Evolutionary conservation across 352 stramenopile genomes (phyloP).

Genomic region (Phytopythium ostracodes): DNA sequence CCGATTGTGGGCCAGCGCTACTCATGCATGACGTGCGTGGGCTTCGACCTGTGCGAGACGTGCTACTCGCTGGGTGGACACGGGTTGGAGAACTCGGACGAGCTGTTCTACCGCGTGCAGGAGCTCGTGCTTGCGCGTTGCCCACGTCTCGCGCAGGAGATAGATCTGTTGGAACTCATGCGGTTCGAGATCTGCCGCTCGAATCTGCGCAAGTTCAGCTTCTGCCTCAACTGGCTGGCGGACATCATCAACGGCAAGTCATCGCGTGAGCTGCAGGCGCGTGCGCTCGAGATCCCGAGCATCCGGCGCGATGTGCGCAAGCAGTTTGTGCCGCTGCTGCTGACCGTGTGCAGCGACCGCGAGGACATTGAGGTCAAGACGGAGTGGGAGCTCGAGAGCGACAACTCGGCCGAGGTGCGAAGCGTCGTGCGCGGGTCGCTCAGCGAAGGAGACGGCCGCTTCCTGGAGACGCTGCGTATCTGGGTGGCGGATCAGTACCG

Average conservation of each 20-base stretch:
- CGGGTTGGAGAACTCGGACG: slow-evolving; percentile 81
- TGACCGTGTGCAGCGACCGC: slow-evolving; percentile 71
- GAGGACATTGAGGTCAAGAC: slow-evolving; percentile 84
- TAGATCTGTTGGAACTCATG: slow-evolving; percentile 75
- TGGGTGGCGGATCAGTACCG: slow-evolving; percentile 85
- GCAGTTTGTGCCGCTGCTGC: slow-evolving; percentile 75
- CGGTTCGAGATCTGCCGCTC: slow-evolving; percentile 84
- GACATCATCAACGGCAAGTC: slow-evolving; percentile 80
- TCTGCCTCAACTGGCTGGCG: slow-evolving; percentile 80
- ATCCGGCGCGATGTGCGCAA: slow-evolving; percentile 78
- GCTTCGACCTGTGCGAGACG: slow-evolving; percentile 77
- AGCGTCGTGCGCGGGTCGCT: slow-evolving; percentile 52
- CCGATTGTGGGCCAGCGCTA: slow-evolving; percentile 76
- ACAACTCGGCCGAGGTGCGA: slow-evolving; percentile 61
- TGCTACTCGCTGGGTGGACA: slow-evolving; percentile 82
- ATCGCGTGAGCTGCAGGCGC: slow-evolving; percentile 66
- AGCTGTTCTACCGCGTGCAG: slow-evolving; percentile 80
- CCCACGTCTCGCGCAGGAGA: slow-evolving; percentile 48
- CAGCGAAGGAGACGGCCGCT: slow-evolving; percentile 61
- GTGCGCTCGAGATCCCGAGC: slow-evolving; percentile 72
- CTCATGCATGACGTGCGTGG: slow-evolving; percentile 73
- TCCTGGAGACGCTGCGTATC: slow-evolving; percentile 79
- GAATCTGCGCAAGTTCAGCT: slow-evolving; percentile 85
- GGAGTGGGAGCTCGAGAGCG: slow-evolving; percentile 80
- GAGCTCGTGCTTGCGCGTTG: slow-evolving; percentile 71